Base-by-base conservation (phyloP, 1,284 basidiomycete species). In the Cerioporus squamosus region DNA sequence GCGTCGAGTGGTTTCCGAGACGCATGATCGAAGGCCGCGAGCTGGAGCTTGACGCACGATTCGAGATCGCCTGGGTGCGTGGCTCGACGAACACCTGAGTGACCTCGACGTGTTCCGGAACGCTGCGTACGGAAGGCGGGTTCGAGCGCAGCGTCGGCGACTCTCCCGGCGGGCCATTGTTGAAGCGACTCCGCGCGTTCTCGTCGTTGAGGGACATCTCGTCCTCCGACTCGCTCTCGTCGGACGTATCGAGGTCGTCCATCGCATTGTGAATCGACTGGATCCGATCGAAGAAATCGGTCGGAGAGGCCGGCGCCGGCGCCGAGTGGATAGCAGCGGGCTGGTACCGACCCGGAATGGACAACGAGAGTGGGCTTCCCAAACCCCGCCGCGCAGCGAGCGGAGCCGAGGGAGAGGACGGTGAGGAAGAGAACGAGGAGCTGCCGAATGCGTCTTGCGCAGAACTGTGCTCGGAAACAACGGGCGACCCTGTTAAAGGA, bases 211-310 rank as follows among this genome's bases (percentile, higher is more conserved):
- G 52, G 15, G 59, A 64, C 20, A 59, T 51, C 33, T 74, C 74
- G 29, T 79, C 79, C 43, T 76, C 75, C 17, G 70, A 51, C 38
- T 57, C 70, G 74, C 79, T 66, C 40, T 84, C 83, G 26, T 81
- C 81, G 5, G 80, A 81, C 17, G 81, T 81, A 58, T 88, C 86
- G 49, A 88, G 73, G 61, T 87, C 88, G 66, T 89, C 86, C 81
- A 90, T 84, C 20, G 83, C 84, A 68, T 86, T 85, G n/a, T 82
- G 81, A 40, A 60, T 58, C 49, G 78, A 75, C 65, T 90, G 86
- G 52, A 91, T 83, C 59, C 75, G 81, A 72, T 91, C 89, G 71
- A 91, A 91, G 77, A 91, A 91, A 44, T 83, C 83, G 26, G 85
- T 81, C 0, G 87, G 82, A 10, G 87, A 83, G 10, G 84, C 78